Base-by-base conservation (phyloP, 345 rosid species). In the Euphorbia peplus region DNA sequence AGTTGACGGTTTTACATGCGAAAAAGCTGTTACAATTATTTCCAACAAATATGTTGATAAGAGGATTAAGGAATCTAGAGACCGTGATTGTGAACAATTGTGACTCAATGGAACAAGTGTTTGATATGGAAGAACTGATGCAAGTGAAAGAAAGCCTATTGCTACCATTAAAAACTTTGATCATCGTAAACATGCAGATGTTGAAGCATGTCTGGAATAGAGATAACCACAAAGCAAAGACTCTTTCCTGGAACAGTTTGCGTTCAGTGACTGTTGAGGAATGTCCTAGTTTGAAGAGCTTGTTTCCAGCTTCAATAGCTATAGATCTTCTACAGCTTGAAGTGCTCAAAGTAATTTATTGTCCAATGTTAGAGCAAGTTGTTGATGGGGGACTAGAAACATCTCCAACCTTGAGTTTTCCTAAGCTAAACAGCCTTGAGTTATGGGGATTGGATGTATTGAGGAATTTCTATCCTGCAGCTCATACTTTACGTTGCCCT, bases 221-320 rank as follows among this genome's bases (percentile, higher is more conserved):
- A 19, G 58, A 70, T 70, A 52, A 67, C 0, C 9, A 4, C 16
- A 67, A 29, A 62, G 37, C 63, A 6, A 6, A 32, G 37, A 32
- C 37, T 28, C 55, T 71, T 1, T 50, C 63, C 19, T 71, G 53
- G 14, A 1, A 53, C 1, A 63, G 42, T 19, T 39, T 70, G 26
- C 35, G 18, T 13, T 1, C 1, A 9, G 52, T 62, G 59, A 0
- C 0, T 10, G 62, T 13, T 52, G 0, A 0, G 7, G 2, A n/a
- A 0, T 77, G 77, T 69, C 53, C 18, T 15, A 59, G 26, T 15
- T 41, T 77, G 29, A 59, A 64, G 44, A 13, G 5, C 42, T 14
- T 77, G 0, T 77, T 77, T 53, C 65, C 76, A 41, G 53, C 47
- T 18, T 64, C 66, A 21, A 0, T 76, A 25, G 76, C 74, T 41